Base-by-base conservation (phyloP, 495 filamentous ascomycete species). In the Bacidia rubella region DNA sequence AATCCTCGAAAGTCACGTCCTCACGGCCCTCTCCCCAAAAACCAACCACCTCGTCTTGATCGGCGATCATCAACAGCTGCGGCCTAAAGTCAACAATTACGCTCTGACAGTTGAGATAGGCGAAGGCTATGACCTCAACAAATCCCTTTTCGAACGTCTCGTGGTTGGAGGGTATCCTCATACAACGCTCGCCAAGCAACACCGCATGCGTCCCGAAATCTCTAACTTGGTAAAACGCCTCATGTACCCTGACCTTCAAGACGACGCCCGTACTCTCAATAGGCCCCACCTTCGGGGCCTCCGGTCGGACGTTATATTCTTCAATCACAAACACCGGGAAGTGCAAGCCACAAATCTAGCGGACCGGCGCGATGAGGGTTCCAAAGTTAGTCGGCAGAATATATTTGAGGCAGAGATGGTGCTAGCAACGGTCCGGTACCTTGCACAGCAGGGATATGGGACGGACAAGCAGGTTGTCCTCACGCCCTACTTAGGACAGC, bases 41-140 rank as follows among this genome's bases (percentile, higher is more conserved):
- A 82, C 80, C 11, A 75, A 86, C 56, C 82, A 89, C 27, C 58
- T 86, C 2, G 69, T 87, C 7, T 63, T 89, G 11, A 89, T 89
- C 32, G 86, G 86, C 2, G 86, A 92, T 55, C 84, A 90, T 57
- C 73, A 81, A 55, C 86, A 92, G 52, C 71, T 92, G 2, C 73
- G 85, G 2, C 86, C 86, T 0, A 85, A 85, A 52, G 70, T 80
- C 32, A 79, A 80, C 54, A 81, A 78, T 51, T 82, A 82, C 56
- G 66, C 62, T 3, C 66, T 90, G 0, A 78, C 72, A 0, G 72
- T 84, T 0, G 85, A 87, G 52, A 78, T 75, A 42, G 84, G 82
- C 0, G 72, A 80, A 24, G 81, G 80, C 0, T 89, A 75, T 56
- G 75, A 87, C 53, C 70, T 89, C 2, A 86, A 90, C 54, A 57